Base-by-base conservation (phyloP, 768 basidiomycete species). In the Termitomyces sp. region DNA sequence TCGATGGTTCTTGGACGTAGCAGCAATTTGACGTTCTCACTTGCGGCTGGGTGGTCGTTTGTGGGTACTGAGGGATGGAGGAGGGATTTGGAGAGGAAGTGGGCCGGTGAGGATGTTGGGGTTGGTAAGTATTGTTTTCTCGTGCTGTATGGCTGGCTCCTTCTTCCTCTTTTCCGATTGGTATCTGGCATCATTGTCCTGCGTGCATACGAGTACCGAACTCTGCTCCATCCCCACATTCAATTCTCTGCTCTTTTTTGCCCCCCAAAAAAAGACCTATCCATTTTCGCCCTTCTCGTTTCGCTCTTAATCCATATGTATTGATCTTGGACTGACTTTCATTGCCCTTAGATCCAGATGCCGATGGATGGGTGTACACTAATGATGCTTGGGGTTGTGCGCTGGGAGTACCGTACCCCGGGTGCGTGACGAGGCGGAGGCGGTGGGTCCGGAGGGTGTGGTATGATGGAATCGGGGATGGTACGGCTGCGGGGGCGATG, bases 331-430 rank as follows among this genome's bases (percentile, higher is more conserved):
- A 44, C 43, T 55, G 5, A 55, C 20, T 3, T 3, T 14, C 22
- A 4, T 30, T 35, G 3, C 18, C 14, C 5, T 18, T 35, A 53
- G 51, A 47, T 30, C 40, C 54, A 13, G 32, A 52, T 6, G 26
- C 52, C 86, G 88, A 83, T 63, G 91, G 89, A 3, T 93, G 92
- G 90, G 82, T 88, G 14, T 92, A 92, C 64, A 86, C 86, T 8
- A 88, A 90, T 60, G 90, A 91, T 57, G 72, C 78, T 0, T 93
- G 91, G 92, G 72, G 82, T 5, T 76, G 84, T 56, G 74, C 83
- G 55, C 71, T 67, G 40, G 71, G 66, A 60, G 61, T 68, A 66
- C 76, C 70, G 41, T 74, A 74, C 71, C 70, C 54, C 2, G 72
- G 73, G 28, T 72, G 74, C 53, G 78, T 89, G 60, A 91, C 89